Evolutionary conservation across 2,329 filamentous ascomycete species (phyloP), one percentile per base, ranked within the genome.

Genomic region (Dichotomopilus funicola): DNA sequence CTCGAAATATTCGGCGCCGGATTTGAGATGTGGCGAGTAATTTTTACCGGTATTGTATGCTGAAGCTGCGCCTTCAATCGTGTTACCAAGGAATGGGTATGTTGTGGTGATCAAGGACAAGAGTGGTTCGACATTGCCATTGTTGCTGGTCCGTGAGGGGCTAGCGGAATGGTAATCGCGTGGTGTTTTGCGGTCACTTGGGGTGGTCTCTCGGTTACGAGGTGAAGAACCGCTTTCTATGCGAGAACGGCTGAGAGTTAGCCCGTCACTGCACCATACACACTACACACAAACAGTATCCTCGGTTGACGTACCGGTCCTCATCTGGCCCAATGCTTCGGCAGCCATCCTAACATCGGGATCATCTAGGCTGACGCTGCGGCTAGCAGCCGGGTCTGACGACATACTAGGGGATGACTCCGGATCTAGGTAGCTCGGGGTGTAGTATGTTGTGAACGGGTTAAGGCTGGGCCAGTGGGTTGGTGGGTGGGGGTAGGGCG

Each of bases 1-100:
- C 70, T 97, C 92, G 19, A 96, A 85, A 64, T 95, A 90, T 68
- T 96, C 90, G 49, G 89, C 92, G 58, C 91, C 83, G n/a, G 88
- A 88, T 70, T 89, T 91, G 67, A 96, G 89, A 2, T 88, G 82
- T 0, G 92, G 91, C 1, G 90, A 95, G 65, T 92, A 95, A 63
- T 91, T 89, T 71, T 97, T 96, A 9, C 89, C 91, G 2, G 81
- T 86, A 34, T 87, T 86, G 69, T 97, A 97, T 1, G 89, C 89
- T 1, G 88, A 90, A 6, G 92, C 81, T 0, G 91, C 92, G 51
- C 86, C 85, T 62, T 89, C 89, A 63, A 95, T 91, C 0, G 91
- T 90, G 34, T 84, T 89, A 8, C 89, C 90, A 12, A 96, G 80
- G 59, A 95, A 77, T 0, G 92, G 92, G 67, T 96, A 91, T 1